Conservation (phyloP, 768 basidiomycete species). For the Boletales sp. region DNA sequence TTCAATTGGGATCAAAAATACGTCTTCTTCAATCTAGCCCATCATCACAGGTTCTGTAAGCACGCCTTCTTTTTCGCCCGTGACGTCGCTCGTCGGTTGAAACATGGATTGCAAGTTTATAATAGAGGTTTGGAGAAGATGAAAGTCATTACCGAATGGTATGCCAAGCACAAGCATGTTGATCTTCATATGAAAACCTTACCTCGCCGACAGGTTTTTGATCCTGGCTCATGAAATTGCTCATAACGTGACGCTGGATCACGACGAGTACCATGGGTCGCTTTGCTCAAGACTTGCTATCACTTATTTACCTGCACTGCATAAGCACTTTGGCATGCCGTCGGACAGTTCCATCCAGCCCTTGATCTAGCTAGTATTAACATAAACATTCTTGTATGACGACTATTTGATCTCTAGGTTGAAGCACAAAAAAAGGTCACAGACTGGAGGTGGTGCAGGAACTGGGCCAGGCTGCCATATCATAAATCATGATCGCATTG, state of each 20-base stretch:
- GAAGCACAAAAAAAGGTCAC: no score
- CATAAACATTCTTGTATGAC: no score
- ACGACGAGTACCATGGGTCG: conserved; percentile 26
- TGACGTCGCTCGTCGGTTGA: not conserved
- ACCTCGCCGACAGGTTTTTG: conserved; percentile 18
- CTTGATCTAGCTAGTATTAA: no score
- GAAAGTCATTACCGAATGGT: conserved; percentile 9
- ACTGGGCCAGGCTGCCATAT: no score
- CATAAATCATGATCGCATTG: no score
- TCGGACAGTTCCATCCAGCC: no score
- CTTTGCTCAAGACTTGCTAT: conserved; percentile 13
- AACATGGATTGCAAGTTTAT: not conserved
- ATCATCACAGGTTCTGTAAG: conserved; percentile 10
- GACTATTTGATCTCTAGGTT: no score
- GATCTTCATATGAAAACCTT: not conserved
- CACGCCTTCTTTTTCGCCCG: not conserved
- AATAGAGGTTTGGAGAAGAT: not conserved
- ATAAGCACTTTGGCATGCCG: not conserved
- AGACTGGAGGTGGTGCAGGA: no score
- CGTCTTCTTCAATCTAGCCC: conserved; percentile 13
- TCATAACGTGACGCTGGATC: conserved; percentile 19
- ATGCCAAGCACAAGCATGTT: not conserved
- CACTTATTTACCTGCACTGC: not conserved
- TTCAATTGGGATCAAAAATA: conserved; percentile 14
- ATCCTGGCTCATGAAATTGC: conserved; percentile 29